Evolutionary conservation across 352 stramenopile genomes (phyloP).

Genomic region (Globisporangium nunn): DNA sequence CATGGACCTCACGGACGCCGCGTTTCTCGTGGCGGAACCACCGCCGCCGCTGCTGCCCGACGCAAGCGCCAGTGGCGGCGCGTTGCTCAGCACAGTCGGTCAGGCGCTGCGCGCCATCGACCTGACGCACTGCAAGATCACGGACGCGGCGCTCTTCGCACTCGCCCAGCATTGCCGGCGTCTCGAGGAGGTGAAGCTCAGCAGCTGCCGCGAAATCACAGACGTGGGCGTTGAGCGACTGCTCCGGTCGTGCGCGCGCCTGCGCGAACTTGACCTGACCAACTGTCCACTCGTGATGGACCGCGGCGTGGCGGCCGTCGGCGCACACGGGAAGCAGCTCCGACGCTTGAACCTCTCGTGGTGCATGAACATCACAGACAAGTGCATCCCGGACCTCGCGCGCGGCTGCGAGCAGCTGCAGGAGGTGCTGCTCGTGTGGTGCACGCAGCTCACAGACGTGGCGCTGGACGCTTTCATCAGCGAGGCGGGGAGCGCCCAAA

Average conservation of each 20-base stretch:
- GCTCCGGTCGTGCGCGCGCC: constrained; percentile 33
- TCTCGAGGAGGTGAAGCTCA: constrained; percentile 67
- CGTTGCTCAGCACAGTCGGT: constrained; percentile 41
- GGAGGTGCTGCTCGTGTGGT: constrained; percentile 75
- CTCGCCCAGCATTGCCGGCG: constrained; percentile 53
- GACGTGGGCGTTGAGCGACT: constrained; percentile 70
- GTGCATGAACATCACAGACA: constrained; percentile 88
- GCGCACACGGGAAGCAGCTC: constrained; percentile 41
- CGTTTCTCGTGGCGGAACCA: constrained; percentile 40
- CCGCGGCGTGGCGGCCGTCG: constrained; percentile 50
- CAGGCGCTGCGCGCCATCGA: constrained; percentile 46
- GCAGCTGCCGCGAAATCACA: constrained; percentile 70
- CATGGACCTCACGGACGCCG: constrained; percentile 68
- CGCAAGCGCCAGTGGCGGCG: constrained; percentile 20
- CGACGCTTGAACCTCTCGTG: constrained; percentile 73
- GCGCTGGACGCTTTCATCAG: constrained; percentile 48
- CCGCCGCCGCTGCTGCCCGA: neutral
- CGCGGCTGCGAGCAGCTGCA: constrained; percentile 49
- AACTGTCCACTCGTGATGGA: constrained; percentile 82
- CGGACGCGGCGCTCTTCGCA: constrained; percentile 55
- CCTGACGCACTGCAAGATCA: constrained; percentile 68
- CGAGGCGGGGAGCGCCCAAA: neutral
- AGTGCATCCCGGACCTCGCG: constrained; percentile 62
- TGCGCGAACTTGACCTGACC: constrained; percentile 60
- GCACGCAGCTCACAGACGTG: constrained; percentile 73